Conservation (phyloP, 768 basidiomycete genomes). For the Lactifluus volemus region DNA sequence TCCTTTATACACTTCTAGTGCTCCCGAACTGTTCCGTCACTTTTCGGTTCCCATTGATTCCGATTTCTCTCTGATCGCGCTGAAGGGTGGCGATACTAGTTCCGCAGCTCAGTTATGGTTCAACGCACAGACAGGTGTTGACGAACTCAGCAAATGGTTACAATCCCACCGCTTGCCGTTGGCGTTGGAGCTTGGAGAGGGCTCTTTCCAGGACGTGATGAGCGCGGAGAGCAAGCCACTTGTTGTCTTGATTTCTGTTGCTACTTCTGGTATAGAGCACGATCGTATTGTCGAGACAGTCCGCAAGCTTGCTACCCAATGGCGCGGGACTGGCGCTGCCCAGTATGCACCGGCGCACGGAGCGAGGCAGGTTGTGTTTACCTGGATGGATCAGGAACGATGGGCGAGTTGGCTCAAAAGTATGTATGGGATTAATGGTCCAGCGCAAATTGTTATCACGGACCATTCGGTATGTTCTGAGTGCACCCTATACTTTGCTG, state of each 20-base stretch:
- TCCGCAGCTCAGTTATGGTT: slow-evolving; percentile 38
- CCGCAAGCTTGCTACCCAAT: slow-evolving; percentile 46
- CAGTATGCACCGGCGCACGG: slow-evolving; percentile 21
- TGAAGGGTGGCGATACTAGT: slow-evolving; percentile 49
- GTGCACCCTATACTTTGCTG: not conserved
- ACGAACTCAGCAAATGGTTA: slow-evolving; percentile 41
- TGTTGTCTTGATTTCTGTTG: slow-evolving; percentile 64
- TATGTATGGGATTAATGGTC: slow-evolving; percentile 65
- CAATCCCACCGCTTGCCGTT: slow-evolving; percentile 64
- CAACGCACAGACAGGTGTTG: slow-evolving; percentile 9
- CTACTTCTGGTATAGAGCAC: slow-evolving; percentile 24
- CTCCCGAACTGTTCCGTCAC: slow-evolving; percentile 27
- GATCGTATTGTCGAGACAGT: slow-evolving; percentile 40
- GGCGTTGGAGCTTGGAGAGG: slow-evolving; percentile 62
- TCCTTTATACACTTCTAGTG: slow-evolving; percentile 36
- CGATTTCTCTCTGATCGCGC: slow-evolving; percentile 57
- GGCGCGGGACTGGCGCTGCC: slow-evolving; percentile 40
- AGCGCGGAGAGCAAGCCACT: slow-evolving; percentile 64
- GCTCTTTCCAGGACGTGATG: slow-evolving; percentile 82
- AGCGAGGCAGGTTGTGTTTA: slow-evolving; percentile 62
- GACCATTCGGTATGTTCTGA: slow-evolving; percentile 64
- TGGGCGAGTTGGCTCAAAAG: slow-evolving; percentile 89
- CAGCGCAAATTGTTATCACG: slow-evolving; percentile 53
- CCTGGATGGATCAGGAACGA: slow-evolving; percentile 79
- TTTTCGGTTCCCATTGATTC: slow-evolving; percentile 25